phyloP scores from a whole-genome alignment of 306 rosid genomes.

The Bauhinia variegata region DNA sequence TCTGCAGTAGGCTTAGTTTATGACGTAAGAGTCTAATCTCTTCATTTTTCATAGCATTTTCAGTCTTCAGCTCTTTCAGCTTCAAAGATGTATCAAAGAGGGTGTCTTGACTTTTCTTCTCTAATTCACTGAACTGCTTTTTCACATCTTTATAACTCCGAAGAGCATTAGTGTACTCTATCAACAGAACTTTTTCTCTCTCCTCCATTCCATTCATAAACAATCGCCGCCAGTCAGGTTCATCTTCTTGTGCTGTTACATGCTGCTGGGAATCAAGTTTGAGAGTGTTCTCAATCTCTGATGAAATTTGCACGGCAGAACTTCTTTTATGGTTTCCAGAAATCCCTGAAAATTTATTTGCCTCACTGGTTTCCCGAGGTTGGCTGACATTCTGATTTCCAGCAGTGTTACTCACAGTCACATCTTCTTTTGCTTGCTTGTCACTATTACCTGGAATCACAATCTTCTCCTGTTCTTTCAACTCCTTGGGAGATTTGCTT shows the following conservation, averaged over 20 bases:
- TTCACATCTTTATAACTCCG: constrained; percentile 80
- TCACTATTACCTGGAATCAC: constrained; percentile 31
- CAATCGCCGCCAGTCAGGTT: constrained; percentile 79
- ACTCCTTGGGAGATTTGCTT: constrained; percentile 19
- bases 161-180: constrained; percentile 81
- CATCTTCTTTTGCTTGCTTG: constrained; percentile 27
- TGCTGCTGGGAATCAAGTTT: constrained; percentile 38
- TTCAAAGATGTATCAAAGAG: constrained; percentile 50
- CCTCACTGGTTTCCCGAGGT: constrained; percentile 27
- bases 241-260: constrained; percentile 49
- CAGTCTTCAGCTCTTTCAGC: constrained; percentile 64
- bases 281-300: constrained; percentile 31
- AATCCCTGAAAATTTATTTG: constrained; percentile 28
- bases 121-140: constrained; percentile 67
- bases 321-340: constrained; percentile 31
- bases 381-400: constrained; percentile 38
- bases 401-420: constrained; percentile 18
- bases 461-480: constrained; percentile 36
- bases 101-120: constrained; percentile 53
- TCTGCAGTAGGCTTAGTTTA: constrained; percentile 65
- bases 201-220: constrained; percentile 69
- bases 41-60: constrained; percentile 74
- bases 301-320: constrained; percentile 35
- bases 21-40: constrained; percentile 72
- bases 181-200: constrained; percentile 65